Conservation (phyloP, 192 early-diverging fungal species). For the Coemansia sp. region DNA sequence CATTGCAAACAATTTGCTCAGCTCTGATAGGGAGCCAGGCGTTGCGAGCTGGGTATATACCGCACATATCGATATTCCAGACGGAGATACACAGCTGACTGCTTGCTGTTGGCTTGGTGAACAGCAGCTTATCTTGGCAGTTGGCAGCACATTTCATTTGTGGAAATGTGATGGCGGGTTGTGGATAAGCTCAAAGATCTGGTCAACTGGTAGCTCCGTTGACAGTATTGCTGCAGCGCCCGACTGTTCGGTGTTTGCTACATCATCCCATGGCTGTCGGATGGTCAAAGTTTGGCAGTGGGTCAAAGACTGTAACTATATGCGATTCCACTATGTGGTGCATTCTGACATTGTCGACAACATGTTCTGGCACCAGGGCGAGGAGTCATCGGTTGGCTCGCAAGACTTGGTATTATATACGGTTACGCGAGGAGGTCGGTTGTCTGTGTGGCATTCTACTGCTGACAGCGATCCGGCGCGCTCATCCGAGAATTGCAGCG, state of each 20-base stretch:
- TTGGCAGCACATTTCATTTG: slow-evolving; percentile 12
- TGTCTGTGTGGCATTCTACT: slow-evolving; percentile 30
- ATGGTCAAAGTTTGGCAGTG: slow-evolving; percentile 48
- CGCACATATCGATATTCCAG: slow-evolving; percentile 1
- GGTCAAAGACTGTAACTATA: background rate
- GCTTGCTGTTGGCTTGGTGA: slow-evolving; percentile 31
- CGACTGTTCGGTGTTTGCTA: slow-evolving; percentile 27
- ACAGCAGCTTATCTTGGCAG: slow-evolving; percentile 11
- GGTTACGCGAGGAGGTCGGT: slow-evolving; percentile 9
- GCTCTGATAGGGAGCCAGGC: background rate
- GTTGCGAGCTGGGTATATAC: slow-evolving; percentile 18
- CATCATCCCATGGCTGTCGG: slow-evolving; percentile 14
- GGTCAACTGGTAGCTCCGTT: slow-evolving; percentile 13
- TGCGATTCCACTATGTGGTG: slow-evolving; percentile 47
- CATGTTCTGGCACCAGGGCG: slow-evolving; percentile 34
- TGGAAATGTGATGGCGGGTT: slow-evolving; percentile 9
- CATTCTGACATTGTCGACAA: slow-evolving; percentile 21
- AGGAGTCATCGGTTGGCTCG: background rate
- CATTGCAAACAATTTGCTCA: background rate
- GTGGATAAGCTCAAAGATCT: slow-evolving; percentile 16
- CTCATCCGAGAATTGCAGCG: background rate
- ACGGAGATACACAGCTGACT: background rate
- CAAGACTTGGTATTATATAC: slow-evolving; percentile 19
- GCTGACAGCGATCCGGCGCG: slow-evolving; percentile 1
- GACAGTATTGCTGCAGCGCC: slow-evolving; percentile 16